phyloP scores from a whole-genome alignment of 2,329 filamentous ascomycete species.

The Diaporthe citri region DNA sequence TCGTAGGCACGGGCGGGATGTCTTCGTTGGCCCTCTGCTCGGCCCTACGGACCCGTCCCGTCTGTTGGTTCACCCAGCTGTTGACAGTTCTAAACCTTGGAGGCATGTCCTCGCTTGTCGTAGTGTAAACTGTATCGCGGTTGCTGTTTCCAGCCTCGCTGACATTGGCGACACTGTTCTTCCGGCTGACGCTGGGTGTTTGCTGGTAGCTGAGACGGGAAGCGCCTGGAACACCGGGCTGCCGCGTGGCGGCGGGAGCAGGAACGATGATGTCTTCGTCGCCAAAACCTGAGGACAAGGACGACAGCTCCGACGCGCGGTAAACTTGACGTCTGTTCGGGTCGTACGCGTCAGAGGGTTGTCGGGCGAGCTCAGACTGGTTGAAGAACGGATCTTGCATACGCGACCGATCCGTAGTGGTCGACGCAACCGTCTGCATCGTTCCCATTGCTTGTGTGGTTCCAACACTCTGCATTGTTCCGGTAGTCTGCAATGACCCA shows the following conservation, averaged over 20 bases:
- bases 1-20: conserved; percentile 55
- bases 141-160: conserved; percentile 51
- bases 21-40: conserved; percentile 53
- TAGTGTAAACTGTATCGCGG: conserved; percentile 66
- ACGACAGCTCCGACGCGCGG: conserved; percentile 66
- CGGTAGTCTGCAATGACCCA: conserved; percentile 36
- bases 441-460: conserved; percentile 39
- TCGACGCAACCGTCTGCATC: conserved; percentile 41
- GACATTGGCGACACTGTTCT: conserved; percentile 47
- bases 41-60: conserved; percentile 63
- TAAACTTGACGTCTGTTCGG: conserved; percentile 52
- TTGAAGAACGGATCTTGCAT: conserved; percentile 55
- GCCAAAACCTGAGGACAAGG: conserved; percentile 74
- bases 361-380: conserved; percentile 54
- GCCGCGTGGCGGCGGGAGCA: conserved; percentile 45
- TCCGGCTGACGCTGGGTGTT: conserved; percentile 37
- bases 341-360: conserved; percentile 53
- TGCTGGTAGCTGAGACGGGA: conserved; percentile 26
- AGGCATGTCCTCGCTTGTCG: conserved; percentile 65
- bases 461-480: conserved; percentile 41
- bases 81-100: conserved; percentile 69
- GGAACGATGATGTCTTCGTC: conserved; percentile 70
- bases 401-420: conserved; percentile 50
- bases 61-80: conserved; percentile 76
- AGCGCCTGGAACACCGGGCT: conserved; percentile 33